A percentile compares a stretch with the other conserved stretches of the same genome.
Evolutionary conservation across 2,329 filamentous ascomycete genomes (phyloP).

Genomic region (Aspergillus sp.): DNA sequence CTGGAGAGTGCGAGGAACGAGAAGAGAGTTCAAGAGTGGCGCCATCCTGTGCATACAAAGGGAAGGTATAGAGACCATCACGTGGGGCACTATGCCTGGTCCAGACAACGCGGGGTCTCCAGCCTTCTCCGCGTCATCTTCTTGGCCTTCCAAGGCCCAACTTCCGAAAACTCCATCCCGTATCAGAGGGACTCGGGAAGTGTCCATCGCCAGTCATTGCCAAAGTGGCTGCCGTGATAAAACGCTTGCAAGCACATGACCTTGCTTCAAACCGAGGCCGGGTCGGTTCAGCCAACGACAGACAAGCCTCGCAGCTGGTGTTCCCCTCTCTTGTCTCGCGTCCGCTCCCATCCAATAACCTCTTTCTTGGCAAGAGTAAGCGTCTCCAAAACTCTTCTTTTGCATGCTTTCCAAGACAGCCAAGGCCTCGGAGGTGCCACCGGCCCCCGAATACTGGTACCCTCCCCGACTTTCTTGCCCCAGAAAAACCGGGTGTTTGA

Average conservation of each 20-base stretch:
- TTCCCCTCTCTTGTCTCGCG: not conserved
- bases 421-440: not conserved
- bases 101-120: too few relatives aligned
- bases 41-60: not conserved
- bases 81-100: not conserved
- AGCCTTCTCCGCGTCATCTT: not conserved
- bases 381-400: slow-evolving; percentile 11
- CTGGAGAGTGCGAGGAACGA: too few relatives aligned
- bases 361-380: slow-evolving; percentile 5
- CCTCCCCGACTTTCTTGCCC: slow-evolving; percentile 2
- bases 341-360: not conserved
- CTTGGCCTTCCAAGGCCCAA: not conserved
- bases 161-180: not conserved
- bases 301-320: not conserved
- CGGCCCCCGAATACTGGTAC: not conserved
- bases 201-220: not conserved
- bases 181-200: not conserved
- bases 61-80: not conserved
- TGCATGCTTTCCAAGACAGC: not conserved
- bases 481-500: not conserved
- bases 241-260: not conserved
- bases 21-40: not conserved
- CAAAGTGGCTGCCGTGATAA: not conserved
- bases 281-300: slow-evolving; percentile 1
- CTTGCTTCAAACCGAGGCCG: not conserved